phyloP scores from a whole-genome alignment of 2,329 filamentous ascomycete species.

The Botrytis fragariae region DNA sequence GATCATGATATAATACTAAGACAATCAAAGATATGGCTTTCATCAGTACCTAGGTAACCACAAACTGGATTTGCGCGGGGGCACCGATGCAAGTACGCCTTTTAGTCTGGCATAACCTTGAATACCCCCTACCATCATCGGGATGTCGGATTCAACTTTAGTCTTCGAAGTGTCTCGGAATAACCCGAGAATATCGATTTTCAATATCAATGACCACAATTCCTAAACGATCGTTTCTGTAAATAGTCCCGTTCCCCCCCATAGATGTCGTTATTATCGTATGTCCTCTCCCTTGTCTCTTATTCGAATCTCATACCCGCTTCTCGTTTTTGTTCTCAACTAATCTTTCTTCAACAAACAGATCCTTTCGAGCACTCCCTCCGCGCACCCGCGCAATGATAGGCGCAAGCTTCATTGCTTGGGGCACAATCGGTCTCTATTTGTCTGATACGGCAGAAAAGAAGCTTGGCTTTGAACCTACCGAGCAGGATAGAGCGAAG shows the following conservation, averaged over 20 bases:
- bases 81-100: neutral
- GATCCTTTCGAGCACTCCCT: conserved; percentile 64
- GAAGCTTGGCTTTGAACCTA: conserved; percentile 68
- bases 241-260: neutral
- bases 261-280: conserved; percentile 17
- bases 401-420: conserved; percentile 72
- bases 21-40: neutral
- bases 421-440: conserved; percentile 72
- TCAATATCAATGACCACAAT: neutral
- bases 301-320: neutral
- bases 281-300: neutral
- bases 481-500: conserved; percentile 68
- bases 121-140: neutral
- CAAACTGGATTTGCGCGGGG: neutral
- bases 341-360: conserved; percentile 13
- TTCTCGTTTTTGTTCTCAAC: neutral
- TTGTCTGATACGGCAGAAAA: conserved; percentile 71
- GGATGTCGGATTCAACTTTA: neutral
- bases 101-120: neutral
- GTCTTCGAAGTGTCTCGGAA: neutral
- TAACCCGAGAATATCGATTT: neutral
- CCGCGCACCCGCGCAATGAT: conserved; percentile 68
- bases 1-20: conserved; percentile 1
- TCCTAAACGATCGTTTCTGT: no score
- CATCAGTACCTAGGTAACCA: neutral